Base-by-base conservation (phyloP, 2,329 filamentous ascomycete species). In the Pestalotiopsis sp. region DNA sequence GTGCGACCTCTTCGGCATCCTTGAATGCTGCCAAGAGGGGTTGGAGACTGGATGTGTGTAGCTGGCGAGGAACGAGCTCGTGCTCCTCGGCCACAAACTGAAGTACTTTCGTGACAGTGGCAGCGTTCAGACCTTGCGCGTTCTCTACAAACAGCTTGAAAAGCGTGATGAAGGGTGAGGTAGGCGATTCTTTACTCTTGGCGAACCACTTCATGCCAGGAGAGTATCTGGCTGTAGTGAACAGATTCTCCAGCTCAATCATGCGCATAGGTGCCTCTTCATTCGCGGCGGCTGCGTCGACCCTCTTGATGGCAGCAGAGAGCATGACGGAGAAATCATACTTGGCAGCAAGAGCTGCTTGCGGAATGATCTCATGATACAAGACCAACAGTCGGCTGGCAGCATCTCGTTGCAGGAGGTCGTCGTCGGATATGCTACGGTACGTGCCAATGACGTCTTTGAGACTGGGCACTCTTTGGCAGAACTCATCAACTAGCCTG, bases 121-220 rank as follows among this genome's bases (percentile, higher is more conserved):
- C 75, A 52, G 87, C 81, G 3, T 86, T 82, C n/a, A 87, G 76
- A 13, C 80, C 83, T 4, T 81, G 78, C 23, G 84, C 81, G 3
- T 84, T 84, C 31, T 85, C 83, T 3, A 84, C 82, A 45, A 86
- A 83, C 5, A 92, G 82, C 69, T 86, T 89, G 5, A 95, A 79
- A 25, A 95, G 84, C 0, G 90, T 90, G n/a, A 89, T 88, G 71
- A 94, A 94, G 0, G 92, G 92, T 4, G 92, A 94, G 52, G 88
- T 82, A 1, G 80, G 77, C n/a, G 92, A 83, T 1, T 85, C 85
- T 72, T 92, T 88, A 69, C 83, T 87, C 76, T 93, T 95, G 71
- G 92, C 87, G 83, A 96, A 98, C 95, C 95, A 98, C 71, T 92
- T 90, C 90, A 97, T 96, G 5, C 91, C 91, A 0, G 93, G 90